Conservation (phyloP, 2,329 filamentous ascomycete genomes). For the Cercospora janseana region DNA sequence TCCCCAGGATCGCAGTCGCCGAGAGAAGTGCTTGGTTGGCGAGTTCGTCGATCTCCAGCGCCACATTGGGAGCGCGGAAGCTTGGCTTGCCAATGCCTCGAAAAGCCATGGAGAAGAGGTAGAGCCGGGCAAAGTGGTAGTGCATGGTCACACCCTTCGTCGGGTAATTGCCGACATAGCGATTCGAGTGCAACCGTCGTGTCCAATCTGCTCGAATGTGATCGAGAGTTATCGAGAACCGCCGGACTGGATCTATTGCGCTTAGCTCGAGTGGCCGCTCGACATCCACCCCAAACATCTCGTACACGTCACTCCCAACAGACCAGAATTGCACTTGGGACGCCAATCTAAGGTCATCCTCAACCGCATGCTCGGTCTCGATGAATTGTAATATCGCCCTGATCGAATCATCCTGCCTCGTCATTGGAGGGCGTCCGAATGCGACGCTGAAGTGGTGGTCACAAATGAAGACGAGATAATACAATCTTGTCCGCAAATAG, state of each 20-base stretch:
- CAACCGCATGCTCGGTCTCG: conserved; percentile 34
- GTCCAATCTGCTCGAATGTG: conserved; percentile 32
- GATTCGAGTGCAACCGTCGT: conserved; percentile 28
- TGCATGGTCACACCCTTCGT: conserved; percentile 33
- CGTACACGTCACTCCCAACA: conserved; percentile 31
- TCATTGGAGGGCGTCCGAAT: conserved; percentile 42
- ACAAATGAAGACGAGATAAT: conserved; percentile 43
- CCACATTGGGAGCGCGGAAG: conserved; percentile 29
- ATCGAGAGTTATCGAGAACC: conserved; percentile 31
- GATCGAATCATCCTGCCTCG: conserved; percentile 37
- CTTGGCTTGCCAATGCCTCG: conserved; percentile 29
- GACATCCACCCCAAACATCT: conserved; percentile 35
- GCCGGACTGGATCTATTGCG: conserved; percentile 37
- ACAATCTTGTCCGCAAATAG: conserved; percentile 41
- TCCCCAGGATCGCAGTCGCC: conserved; percentile 30
- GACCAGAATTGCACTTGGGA: conserved; percentile 34
- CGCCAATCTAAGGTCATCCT: conserved; percentile 33
- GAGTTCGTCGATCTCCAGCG: conserved; percentile 34
- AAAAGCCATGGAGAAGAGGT: conserved; percentile 33
- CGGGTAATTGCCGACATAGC: conserved; percentile 33
- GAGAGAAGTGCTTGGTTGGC: conserved; percentile 31
- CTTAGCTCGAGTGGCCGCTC: conserved; percentile 30
- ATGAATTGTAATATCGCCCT: conserved; percentile 35
- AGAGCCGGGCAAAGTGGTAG: conserved; percentile 34
- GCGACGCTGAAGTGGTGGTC: conserved; percentile 43